Evolutionary conservation across 176 grass and related monocot species (phyloP).

Genomic region (Bromus sterilis): DNA sequence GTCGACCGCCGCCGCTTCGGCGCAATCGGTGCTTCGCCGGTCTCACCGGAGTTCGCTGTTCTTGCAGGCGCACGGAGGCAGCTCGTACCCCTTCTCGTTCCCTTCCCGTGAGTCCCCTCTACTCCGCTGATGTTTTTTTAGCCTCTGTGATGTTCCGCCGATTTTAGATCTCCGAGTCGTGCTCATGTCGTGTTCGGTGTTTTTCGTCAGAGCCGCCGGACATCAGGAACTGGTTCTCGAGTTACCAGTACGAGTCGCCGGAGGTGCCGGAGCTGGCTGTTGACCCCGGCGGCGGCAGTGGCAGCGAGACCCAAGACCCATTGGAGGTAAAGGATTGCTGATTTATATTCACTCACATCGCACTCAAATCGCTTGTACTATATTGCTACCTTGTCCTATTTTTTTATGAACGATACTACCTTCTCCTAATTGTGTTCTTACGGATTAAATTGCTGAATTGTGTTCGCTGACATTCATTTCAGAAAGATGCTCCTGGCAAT

Average conservation of each 20-base stretch:
- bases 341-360: neutral
- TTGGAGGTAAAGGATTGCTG: conserved; percentile 15
- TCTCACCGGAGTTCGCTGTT: neutral
- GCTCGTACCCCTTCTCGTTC: conserved; percentile 29
- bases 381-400: neutral
- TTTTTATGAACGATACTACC: too few species aligned
- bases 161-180: neutral
- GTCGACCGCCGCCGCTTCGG: neutral
- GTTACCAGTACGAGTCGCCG: conserved; percentile 62
- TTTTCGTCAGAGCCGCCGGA: conserved; percentile 70
- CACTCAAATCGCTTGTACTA: neutral
- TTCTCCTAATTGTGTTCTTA: neutral
- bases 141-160: neutral
- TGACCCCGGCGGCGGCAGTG: neutral
- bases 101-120: conserved; percentile 53
- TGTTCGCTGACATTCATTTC: neutral
- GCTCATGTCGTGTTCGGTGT: neutral
- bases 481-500: neutral
- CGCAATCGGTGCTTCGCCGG: neutral
- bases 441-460: neutral
- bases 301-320: conserved; percentile 51
- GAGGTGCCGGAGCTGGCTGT: conserved; percentile 13
- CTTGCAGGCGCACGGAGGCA: conserved; percentile 19
- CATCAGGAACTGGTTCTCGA: conserved; percentile 82
- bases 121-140: neutral